These are phyloP conservation scores for Boletus subparvulus DNA, from an alignment of 768 basidiomycete genomes.

Conservation along the genomic window DNA sequence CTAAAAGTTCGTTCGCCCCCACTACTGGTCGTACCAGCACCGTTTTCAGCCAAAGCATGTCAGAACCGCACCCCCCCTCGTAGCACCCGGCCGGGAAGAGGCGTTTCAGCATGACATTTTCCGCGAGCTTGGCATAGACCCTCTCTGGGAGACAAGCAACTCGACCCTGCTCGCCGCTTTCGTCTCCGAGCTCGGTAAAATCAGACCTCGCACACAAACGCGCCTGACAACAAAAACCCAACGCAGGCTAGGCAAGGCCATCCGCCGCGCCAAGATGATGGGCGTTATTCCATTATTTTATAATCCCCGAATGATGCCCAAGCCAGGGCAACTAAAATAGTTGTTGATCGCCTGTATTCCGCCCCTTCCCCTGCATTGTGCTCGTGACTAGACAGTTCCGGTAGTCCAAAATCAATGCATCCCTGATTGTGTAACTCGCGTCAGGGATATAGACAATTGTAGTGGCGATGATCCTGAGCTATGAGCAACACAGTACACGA, in stretches of 20 bases:
- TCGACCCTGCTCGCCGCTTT: slow-evolving; percentile 54
- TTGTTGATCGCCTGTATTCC: background rate
- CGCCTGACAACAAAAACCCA: slow-evolving; percentile 77
- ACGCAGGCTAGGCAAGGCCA: slow-evolving; percentile 76
- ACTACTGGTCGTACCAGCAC: slow-evolving; percentile 41
- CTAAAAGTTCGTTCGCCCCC: slow-evolving; percentile 47
- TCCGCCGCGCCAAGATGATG: slow-evolving; percentile 89
- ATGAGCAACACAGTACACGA: background rate
- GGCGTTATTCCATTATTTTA: slow-evolving; percentile 67
- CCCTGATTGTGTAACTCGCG: slow-evolving; percentile 10
- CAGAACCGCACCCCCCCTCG: slow-evolving; percentile 35
- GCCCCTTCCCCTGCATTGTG: background rate
- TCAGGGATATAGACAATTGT: too few species aligned
- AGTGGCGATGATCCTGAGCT: background rate
- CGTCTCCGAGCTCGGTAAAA: slow-evolving; percentile 79
- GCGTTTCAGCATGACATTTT: slow-evolving; percentile 67
- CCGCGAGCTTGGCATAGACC: slow-evolving; percentile 69
- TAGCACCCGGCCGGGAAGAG: slow-evolving; percentile 56
- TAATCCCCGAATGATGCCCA: slow-evolving; percentile 28
- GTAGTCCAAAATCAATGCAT: background rate
- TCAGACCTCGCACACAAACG: slow-evolving; percentile 66
- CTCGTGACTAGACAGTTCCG: background rate
- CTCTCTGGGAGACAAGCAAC: slow-evolving; percentile 67
- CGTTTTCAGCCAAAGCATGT: slow-evolving; percentile 28
- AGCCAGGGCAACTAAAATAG: slow-evolving; percentile 11